Percentiles rank a stretch among this genome's conserved stretches.
These are phyloP conservation scores for Akebia trifoliata DNA, from an alignment of 164 flowering plant genomes.

Conservation along the genomic window DNA sequence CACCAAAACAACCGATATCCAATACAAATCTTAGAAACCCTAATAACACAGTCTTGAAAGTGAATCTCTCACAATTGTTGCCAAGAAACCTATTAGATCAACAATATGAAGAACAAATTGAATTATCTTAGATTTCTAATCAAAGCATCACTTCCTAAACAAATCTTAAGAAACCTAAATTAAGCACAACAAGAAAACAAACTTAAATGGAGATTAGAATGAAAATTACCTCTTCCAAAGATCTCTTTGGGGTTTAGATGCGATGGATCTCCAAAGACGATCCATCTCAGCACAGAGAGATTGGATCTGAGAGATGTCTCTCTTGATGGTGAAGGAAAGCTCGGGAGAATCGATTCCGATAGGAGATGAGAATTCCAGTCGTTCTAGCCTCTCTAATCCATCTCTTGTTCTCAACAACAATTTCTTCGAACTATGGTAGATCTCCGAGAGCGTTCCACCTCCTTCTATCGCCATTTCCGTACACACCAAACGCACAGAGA, in stretches of 20 bases:
- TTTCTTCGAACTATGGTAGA: slow-evolving; percentile 57
- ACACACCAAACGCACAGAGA: too few relatives aligned
- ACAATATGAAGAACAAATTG: too few relatives aligned
- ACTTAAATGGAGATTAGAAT: neutral
- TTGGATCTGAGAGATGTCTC: slow-evolving; percentile 73
- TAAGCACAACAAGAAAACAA: neutral
- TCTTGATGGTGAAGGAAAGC: slow-evolving; percentile 45
- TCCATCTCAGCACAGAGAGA: slow-evolving; percentile 82
- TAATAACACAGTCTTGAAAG: too few relatives aligned
- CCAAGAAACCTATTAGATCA: too few relatives aligned
- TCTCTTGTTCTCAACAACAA: slow-evolving; percentile 47
- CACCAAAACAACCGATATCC: neutral
- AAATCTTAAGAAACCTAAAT: too few relatives aligned
- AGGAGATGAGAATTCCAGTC: slow-evolving; percentile 47
- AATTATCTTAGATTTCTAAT: too few relatives aligned
- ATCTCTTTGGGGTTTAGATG: slow-evolving; percentile 83
- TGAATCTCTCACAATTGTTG: too few relatives aligned
- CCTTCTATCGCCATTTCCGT: slow-evolving; percentile 31
- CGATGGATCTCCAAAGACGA: slow-evolving; percentile 76
- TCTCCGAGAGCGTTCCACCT: slow-evolving; percentile 70
- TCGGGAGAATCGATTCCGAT: slow-evolving; percentile 48
- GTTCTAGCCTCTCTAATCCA: slow-evolving; percentile 74
- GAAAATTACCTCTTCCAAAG: slow-evolving; percentile 75
- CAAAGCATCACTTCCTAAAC: too few relatives aligned
- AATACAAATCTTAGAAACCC: too few relatives aligned